Base-by-base conservation (phyloP, 2,329 filamentous ascomycete genomes). In the Pyricularia sp. region DNA sequence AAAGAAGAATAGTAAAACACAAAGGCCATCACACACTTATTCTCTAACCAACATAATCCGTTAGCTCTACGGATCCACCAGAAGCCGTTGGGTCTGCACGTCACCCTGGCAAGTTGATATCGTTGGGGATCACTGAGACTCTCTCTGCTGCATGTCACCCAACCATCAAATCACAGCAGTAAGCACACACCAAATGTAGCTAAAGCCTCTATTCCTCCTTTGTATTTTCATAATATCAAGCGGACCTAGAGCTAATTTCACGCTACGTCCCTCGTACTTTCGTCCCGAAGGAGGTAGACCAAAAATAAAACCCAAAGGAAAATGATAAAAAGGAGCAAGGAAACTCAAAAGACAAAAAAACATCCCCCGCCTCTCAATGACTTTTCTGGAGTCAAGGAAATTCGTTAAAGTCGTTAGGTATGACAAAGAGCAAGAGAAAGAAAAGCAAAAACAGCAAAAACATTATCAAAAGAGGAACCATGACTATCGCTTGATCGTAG, bases 401-500 rank as follows among this genome's bases (percentile, higher is more conserved):
- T 68, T 68, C 67, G 67, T 68, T 28, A 71, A 67, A 42, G 64
- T 71, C 70, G 64, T 71, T 58, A 70, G 68, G 66, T 70, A 69
- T 65, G 69, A 64, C 70, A 69, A 59, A 68, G 66, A n/a, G 67
- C 50, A 69, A 66, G 55, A 64, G 33, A n/a, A 64, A 50, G 12
- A 26, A 65, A 68, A 61, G 42, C 64, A 70, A 63, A 61, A 66
- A 69, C 68, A 66, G 55, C 64, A 58, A 63, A 63, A 64, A 66
- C 50, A 70, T 66, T 59, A 68, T 66, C 67, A 68, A 50, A 20
- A n/a, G 42, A 50, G 42, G 42, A 50, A 50, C 42, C 33, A 50
- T 50, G 7, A 50, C 6, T 50, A n/a, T 50, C 42, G 42, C 42
- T 50, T 50, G 42, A 5, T n/a, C 42, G 42, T n/a, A 50, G 42